Conservation (phyloP, 768 basidiomycete species). For the Boletus sp. region DNA sequence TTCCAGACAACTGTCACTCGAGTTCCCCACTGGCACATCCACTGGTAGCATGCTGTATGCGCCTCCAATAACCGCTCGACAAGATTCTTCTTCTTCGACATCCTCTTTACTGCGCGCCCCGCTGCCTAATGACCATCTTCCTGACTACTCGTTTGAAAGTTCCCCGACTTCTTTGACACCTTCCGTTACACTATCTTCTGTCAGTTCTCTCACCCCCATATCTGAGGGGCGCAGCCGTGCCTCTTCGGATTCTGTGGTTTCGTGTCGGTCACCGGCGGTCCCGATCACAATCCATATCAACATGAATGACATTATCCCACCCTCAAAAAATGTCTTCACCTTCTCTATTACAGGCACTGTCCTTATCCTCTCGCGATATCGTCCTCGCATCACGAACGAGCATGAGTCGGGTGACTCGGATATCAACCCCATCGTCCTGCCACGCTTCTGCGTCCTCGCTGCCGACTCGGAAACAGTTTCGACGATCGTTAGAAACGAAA, state of each 20-base stretch:
- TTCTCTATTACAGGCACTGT: constrained; percentile 67
- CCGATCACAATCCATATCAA: constrained; percentile 76
- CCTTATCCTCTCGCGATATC: constrained; percentile 49
- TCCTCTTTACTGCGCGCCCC: constrained; percentile 74
- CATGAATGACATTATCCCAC: constrained; percentile 70
- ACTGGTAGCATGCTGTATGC: constrained; percentile 20
- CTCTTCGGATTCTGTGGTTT: constrained; percentile 30
- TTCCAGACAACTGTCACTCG: constrained; percentile 50
- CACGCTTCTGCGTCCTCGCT: constrained; percentile 65
- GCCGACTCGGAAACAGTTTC: constrained; percentile 60
- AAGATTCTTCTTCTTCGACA: constrained; percentile 43
- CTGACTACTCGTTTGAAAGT: constrained; percentile 76
- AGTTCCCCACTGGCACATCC: constrained; percentile 34
- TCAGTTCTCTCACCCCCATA: constrained; percentile 33
- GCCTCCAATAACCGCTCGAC: constrained; percentile 31
- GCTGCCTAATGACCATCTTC: constrained; percentile 57
- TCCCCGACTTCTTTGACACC: constrained; percentile 52
- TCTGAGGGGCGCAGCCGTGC: constrained; percentile 37
- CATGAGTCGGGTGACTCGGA: constrained; percentile 33
- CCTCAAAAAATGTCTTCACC: constrained; percentile 59
- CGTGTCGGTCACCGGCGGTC: constrained; percentile 45
- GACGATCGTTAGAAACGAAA: constrained; percentile 58
- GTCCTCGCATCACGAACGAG: constrained; percentile 22
- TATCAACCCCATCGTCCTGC: constrained; percentile 55
- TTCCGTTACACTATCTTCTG: constrained; percentile 38